A percentile compares a stretch with the other conserved stretches of the same genome.
These are phyloP conservation scores for Hypoxylon sp. DNA, from an alignment of 2,329 filamentous ascomycete genomes.

Conservation along the genomic window DNA sequence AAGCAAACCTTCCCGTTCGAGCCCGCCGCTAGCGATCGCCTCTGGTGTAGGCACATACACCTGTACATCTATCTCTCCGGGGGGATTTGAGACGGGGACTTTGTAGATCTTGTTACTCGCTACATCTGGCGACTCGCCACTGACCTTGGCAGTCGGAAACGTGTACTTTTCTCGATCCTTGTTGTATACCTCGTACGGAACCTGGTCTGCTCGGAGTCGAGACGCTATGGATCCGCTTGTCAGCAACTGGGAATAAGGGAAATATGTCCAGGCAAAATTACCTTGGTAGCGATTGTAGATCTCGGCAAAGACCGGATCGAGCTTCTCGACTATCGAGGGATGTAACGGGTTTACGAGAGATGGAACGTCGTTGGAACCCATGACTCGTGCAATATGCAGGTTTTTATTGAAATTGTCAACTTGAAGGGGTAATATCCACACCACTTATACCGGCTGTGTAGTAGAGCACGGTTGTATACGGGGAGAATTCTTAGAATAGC, in stretches of 20 bases:
- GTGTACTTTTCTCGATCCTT: conserved; percentile 46
- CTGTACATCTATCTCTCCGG: conserved; percentile 56
- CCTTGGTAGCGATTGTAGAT: conserved; percentile 60
- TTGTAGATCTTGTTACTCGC: conserved; percentile 47
- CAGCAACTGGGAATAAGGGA: conserved; percentile 59
- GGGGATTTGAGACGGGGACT: conserved; percentile 45
- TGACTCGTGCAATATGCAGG: conserved; percentile 31
- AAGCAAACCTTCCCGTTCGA: conserved; percentile 54
- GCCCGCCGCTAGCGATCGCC: conserved; percentile 45
- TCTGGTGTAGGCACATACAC: conserved; percentile 61
- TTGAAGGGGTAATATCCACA: conserved; percentile 10
- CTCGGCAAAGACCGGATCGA: conserved; percentile 63
- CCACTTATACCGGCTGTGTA: conserved; percentile 15
- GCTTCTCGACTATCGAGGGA: conserved; percentile 61
- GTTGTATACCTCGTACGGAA: conserved; percentile 51
- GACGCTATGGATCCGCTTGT: conserved; percentile 55
- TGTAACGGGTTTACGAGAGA: conserved; percentile 62
- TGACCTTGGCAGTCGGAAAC: conserved; percentile 47
- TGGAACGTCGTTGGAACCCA: conserved; percentile 46
- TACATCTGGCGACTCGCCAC: conserved; percentile 40
- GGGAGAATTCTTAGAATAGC: conserved; percentile 1
- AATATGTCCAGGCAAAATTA: conserved; percentile 57
- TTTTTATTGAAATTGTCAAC: conserved; percentile 19
- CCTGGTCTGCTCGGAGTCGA: conserved; percentile 49
- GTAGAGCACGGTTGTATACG: conserved; percentile 4